Conservation (phyloP, 495 filamentous ascomycete genomes). For the Cercophora newfieldiana region DNA sequence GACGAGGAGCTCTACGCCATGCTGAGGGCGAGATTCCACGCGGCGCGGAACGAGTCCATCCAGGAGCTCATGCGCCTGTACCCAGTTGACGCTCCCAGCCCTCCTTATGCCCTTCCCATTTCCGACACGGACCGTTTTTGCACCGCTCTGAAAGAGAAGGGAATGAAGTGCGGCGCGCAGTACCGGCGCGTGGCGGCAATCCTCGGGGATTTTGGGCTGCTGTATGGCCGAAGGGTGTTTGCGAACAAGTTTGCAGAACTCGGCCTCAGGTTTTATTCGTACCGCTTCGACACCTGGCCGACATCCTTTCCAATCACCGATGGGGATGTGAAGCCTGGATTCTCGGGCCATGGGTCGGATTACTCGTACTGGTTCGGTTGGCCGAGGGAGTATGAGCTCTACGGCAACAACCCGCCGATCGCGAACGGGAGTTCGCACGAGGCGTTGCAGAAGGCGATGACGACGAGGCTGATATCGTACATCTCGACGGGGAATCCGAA, state of each 20-base stretch:
- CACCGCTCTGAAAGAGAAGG: background rate
- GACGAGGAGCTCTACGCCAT: background rate
- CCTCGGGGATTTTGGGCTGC: conserved; percentile 6
- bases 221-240: conserved; percentile 4
- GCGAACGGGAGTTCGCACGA: background rate
- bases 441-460: background rate
- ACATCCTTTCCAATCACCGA: background rate
- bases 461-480: conserved; percentile 6
- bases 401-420: conserved; percentile 5
- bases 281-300: background rate
- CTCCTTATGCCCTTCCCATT: conserved; percentile 5
- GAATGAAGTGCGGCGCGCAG: conserved; percentile 8
- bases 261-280: conserved; percentile 5
- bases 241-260: conserved; percentile 14
- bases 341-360: conserved; percentile 6
- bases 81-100: conserved; percentile 1
- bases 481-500: conserved; percentile 15
- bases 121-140: conserved; percentile 1
- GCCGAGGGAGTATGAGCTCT: conserved; percentile 2
- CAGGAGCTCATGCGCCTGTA: conserved; percentile 6
- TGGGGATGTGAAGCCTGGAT: background rate
- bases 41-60: conserved; percentile 1
- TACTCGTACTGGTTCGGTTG: conserved; percentile 16
- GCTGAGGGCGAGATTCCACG: background rate
- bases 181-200: conserved; percentile 11